Conservation (phyloP, 345 rosid genomes). For the Gynandropsis gynandra region DNA sequence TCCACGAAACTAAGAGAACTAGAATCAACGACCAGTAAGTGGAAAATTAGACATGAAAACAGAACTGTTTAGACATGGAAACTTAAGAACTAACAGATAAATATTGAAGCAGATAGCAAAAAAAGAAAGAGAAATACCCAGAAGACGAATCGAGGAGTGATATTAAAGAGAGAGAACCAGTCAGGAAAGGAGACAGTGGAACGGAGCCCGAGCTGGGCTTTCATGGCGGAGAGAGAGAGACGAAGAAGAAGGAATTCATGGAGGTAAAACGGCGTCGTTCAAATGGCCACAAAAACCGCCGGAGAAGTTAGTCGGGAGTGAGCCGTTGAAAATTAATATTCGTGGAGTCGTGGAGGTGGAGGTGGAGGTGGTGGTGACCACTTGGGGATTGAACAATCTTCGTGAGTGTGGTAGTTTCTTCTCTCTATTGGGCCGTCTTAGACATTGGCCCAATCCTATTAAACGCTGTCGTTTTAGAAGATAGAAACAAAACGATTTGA, state of each 20-base stretch:
- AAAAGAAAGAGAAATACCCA: constrained; percentile 2
- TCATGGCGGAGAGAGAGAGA: neutral
- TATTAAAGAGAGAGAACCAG: constrained; percentile 11
- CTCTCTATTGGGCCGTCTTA: neutral
- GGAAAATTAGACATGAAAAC: constrained; percentile 1
- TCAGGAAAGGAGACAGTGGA: constrained; percentile 13
- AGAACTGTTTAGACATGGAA: constrained; percentile 6
- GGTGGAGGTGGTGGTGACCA: constrained; percentile 21
- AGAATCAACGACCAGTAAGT: neutral
- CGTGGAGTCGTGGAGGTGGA: constrained; percentile 17
- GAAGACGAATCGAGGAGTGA: neutral
- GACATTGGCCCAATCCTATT: no score
- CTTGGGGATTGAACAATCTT: neutral
- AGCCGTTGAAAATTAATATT: constrained; percentile 22
- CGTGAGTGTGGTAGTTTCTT: neutral
- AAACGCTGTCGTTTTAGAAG: no score
- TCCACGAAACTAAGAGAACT: neutral
- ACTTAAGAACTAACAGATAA: constrained; percentile 6
- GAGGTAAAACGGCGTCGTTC: constrained; percentile 15
- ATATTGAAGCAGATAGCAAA: constrained; percentile 9
- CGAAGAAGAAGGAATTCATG: neutral
- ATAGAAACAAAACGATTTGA: no score
- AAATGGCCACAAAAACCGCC: constrained; percentile 14
- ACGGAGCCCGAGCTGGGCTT: constrained; percentile 10
- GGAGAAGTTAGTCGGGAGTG: constrained; percentile 15